Evolutionary conservation across 495 filamentous ascomycete genomes (phyloP), one percentile per base, ranked within the genome.

Genomic region (Aspergillus haitiensis): DNA sequence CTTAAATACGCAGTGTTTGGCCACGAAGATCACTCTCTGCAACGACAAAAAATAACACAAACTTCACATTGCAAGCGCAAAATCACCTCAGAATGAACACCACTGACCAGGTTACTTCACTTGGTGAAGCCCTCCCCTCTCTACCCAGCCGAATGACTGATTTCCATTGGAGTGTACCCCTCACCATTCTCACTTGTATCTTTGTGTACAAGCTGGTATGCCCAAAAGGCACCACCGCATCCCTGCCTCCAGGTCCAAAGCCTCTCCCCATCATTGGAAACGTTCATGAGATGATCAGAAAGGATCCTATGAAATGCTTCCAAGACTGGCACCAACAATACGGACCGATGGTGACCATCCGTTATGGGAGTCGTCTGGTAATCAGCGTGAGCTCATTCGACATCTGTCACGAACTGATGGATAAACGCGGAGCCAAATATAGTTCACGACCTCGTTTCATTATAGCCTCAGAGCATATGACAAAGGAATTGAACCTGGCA

Each of bases 401-500:
- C 11, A 53, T 66, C 5, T 58, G 60, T 0, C 45, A 58, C 5
- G 72, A 75, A 5, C 60, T 75, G 3, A 58, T 75, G 7, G 63
- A 59, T 15, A 63, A 66, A 49, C 61, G 67, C 5, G 55, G 64
- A 5, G 53, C 21, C 27, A 60, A 52, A 9, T 75, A 70, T 51
- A 65, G 60, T 39, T 35, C 48, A 8, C 63, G 72, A 1, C 72
- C 70, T 7, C 53, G 62, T 13, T 36, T 71, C 34, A 54, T 68
- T 0, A 59, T 75, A 59, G 67, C 64, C 8, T 40, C 49, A 21
- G 63, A 66, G 2, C 36, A 51, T 15, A 15, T 63, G n/a, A 61
- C 57, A 15, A 64, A 64, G 6, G 63, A 61, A 18, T 67, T 73
- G 66, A 77, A 81, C 55, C 63, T 78, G 10, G 65, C 79, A 0